Base-by-base conservation (phyloP, 345 rosid genomes). In the Citrus australasica region DNA sequence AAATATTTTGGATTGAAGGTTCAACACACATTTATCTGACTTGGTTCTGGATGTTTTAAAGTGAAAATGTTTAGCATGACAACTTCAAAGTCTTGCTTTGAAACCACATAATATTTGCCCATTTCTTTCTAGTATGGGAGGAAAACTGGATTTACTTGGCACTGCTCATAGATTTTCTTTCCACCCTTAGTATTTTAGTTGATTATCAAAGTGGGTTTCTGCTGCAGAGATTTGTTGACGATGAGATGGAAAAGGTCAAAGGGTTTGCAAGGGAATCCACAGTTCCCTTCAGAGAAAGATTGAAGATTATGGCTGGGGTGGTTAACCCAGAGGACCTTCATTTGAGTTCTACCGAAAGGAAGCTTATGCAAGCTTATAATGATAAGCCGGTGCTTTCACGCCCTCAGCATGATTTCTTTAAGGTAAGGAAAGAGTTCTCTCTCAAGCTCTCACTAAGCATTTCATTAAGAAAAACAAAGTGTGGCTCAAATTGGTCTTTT, bases 361-460 rank as follows among this genome's bases (percentile, higher is more conserved):
- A 94, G 83, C 95, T 94, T 32, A 78, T 94, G 27, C 83, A 89
- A 38, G 91, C 93, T 73, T 94, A 94, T 78, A 90, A 89, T 28
- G 89, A 94, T 46, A 92, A 77, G 79, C 98, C 97, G 0, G 95
- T 91, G 66, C 97, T 94, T 69, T 90, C 98, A 8, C 97, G 97
- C 61, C 98, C 98, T 13, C 98, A 90, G 60, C 98, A 94, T 71
- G 80, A 85, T 56, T 93, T 93, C 88, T 93, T 83, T 68, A 82
- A 61, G 91, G 95, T 91, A 83, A 84, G 61, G 55, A 42, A 53
- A 56, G 17, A 30, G 9, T 30, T 30, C 8, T 51, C 40, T 28
- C 27, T 35, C 67, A 28, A 10, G 32, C 73, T 77, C 14, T n/a
- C 16, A 60, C 13, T 24, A 27, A 9, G 3, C 27, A 59, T 19